Conservation (phyloP, 2,329 filamentous ascomycete species). For the Aspergillus luchuensis region DNA sequence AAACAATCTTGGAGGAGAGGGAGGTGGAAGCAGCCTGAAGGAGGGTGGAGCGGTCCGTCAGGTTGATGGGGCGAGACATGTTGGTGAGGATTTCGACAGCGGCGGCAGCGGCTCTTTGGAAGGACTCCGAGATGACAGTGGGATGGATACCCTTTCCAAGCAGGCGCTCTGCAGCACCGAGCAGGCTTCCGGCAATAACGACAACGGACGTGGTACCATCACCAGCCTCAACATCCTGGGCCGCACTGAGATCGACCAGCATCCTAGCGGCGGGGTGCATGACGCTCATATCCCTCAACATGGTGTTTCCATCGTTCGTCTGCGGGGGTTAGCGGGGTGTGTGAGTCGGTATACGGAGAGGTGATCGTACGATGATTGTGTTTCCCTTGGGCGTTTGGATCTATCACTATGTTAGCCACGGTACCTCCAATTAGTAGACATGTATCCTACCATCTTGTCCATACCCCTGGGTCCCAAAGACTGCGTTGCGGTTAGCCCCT, state of each 20-base stretch:
- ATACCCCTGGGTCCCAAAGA: conserved; percentile 95
- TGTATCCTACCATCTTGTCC: conserved; percentile 79
- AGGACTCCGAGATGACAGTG: conserved; percentile 94
- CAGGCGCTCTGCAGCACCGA: conserved; percentile 89
- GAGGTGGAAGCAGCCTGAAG: conserved; percentile 97
- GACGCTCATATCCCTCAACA: conserved; percentile 98
- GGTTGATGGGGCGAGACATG: conserved; percentile 91
- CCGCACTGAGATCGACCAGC: conserved; percentile 94
- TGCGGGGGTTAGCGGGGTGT: conserved; percentile 38
- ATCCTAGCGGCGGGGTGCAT: conserved; percentile 99
- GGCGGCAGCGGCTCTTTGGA: conserved; percentile 88
- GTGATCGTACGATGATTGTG: conserved; percentile 73
- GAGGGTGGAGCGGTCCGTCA: conserved; percentile 84
- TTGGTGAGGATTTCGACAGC: conserved; percentile 88
- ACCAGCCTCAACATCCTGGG: conserved; percentile 97
- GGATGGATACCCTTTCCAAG: conserved; percentile 92
- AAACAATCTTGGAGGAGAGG: conserved; percentile 97
- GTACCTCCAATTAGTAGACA: neutral
- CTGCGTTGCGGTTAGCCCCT: conserved; percentile 47
- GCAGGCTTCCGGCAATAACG: conserved; percentile 91
- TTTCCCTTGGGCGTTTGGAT: conserved; percentile 95
- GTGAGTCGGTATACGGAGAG: conserved; percentile 13
- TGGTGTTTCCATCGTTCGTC: conserved; percentile 99
- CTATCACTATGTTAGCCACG: conserved; percentile 40
- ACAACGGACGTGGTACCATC: conserved; percentile 98